Percentiles rank a stretch among this genome's conserved stretches.
phyloP scores from a whole-genome alignment of 2,329 filamentous ascomycete genomes.

The Chrysoporthe cubensis region DNA sequence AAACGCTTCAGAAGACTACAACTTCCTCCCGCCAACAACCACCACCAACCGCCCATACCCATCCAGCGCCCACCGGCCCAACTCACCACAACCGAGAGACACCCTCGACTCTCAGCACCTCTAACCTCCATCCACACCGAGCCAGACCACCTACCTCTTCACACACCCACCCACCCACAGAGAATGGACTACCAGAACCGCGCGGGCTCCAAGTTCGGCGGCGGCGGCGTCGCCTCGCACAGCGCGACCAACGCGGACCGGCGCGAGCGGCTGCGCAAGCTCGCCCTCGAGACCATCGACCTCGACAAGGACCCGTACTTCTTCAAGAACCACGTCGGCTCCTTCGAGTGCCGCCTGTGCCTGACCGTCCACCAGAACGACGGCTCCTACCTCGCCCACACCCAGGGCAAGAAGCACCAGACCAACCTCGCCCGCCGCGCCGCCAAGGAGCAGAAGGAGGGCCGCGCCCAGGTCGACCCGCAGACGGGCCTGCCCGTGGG shows the following conservation, averaged over 20 bases:
- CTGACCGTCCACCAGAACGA: conserved; percentile 98
- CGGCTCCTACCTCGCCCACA: conserved; percentile 97
- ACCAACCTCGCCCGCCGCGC: conserved; percentile 95
- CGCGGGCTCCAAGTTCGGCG: conserved; percentile 96
- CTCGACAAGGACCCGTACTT: conserved; percentile 99
- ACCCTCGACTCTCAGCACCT: not conserved
- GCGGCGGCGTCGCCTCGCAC: conserved; percentile 92
- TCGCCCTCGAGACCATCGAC: conserved; percentile 98
- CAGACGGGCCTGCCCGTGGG: conserved; percentile 73
- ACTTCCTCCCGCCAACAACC: not conserved
- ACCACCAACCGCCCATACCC: not conserved
- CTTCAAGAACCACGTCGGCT: conserved; percentile 99
- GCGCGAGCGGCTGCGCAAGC: conserved; percentile 94
- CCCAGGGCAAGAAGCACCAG: conserved; percentile 97
- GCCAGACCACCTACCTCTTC: not conserved
- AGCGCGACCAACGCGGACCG: conserved; percentile 96
- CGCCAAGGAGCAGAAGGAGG: conserved; percentile 92
- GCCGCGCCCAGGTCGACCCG: conserved; percentile 70
- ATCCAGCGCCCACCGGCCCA: not conserved
- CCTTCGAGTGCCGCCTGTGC: conserved; percentile 96
- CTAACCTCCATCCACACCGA: not conserved
- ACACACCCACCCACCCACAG: not conserved
- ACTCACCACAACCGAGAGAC: not conserved
- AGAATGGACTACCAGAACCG: conserved; percentile 82
- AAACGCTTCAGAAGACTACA: not conserved